Evolutionary conservation across 2,329 filamentous ascomycete genomes (phyloP).

Genomic region (Colletotrichum sp.): DNA sequence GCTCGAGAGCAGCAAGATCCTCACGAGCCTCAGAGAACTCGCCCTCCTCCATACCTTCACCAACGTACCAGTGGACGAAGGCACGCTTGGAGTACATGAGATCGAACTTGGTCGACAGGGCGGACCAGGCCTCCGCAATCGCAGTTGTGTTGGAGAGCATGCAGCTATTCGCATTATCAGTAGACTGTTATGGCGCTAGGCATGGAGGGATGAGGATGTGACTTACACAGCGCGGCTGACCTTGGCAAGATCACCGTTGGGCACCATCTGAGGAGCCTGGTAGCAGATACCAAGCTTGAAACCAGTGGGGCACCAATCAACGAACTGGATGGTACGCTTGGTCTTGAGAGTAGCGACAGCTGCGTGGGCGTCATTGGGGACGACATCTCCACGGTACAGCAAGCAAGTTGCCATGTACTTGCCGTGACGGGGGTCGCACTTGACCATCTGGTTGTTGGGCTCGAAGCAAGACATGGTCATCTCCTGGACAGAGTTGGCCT

Average conservation of each 20-base stretch:
- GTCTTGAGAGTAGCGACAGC: constrained; percentile 98
- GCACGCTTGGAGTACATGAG: constrained; percentile 99
- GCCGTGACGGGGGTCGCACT: constrained; percentile 97
- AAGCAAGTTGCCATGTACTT: constrained; percentile 99
- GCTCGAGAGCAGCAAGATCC: constrained; percentile 96
- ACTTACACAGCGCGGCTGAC: constrained; percentile 97
- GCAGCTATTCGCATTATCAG: constrained; percentile 62
- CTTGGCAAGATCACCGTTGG: constrained; percentile 96
- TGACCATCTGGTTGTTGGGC: constrained; percentile 99
- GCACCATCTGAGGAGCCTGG: constrained; percentile 94
- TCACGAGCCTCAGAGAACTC: constrained; percentile 99
- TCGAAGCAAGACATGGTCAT: constrained; percentile 99
- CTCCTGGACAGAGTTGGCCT: constrained; percentile 97
- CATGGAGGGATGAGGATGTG: background rate
- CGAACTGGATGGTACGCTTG: constrained; percentile 98
- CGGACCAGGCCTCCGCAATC: constrained; percentile 97
- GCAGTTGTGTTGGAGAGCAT: constrained; percentile 99
- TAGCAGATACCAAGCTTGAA: constrained; percentile 99
- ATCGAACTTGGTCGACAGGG: constrained; percentile 97
- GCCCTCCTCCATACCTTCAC: constrained; percentile 99
- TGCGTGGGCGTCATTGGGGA: constrained; percentile 91
- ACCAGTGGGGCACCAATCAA: constrained; percentile 99
- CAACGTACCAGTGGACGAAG: constrained; percentile 99
- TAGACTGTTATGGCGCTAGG: background rate
- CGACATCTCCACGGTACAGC: constrained; percentile 97